Base-by-base conservation (phyloP, 106 monocot species). In the Hemerocallis citrina region DNA sequence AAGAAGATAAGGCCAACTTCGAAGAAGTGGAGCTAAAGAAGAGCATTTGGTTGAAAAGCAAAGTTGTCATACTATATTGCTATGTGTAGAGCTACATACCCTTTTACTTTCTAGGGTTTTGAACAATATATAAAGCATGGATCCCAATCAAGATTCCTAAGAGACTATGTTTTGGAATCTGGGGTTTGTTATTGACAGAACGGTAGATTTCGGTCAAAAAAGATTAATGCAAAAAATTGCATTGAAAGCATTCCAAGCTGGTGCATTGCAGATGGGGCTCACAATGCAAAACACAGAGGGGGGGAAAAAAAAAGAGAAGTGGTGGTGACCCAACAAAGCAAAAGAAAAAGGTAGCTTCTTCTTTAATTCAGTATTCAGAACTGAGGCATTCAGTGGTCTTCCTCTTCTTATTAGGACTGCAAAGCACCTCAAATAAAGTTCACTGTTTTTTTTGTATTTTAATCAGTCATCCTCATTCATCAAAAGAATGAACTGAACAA, bases 141-240 rank as follows among this genome's bases (percentile, higher is more conserved):
- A 74, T 81, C 85, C 77, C 80, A 74, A 72, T 45, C 77, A 77
- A 50, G 61, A 80, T 85, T 54, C 70, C 59, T 47, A 67, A 52
- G 44, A 59, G 54, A 65, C 57, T 25, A 49, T 51, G 60, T 43
- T 48, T 73, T 51, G 67, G 67, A 75, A 65, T 72, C 64, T 63
- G 50, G 39, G 63, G 24, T 57, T 83, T 69, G 55, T 51, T 64
- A 46, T 63, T 72, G 63, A 59, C 11, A 49, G 31, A 76, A 68
- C 62, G 73, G 65, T 64, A 59, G 57, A 32, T 31, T 77, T 70
- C 55, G 74, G 74, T 77, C 77, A 74, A 82, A 74, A 74, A 65
- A 40, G 61, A n/a, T 15, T 9, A 1, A 6, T 64, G 61, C 33
- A 31, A n/a, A n/a, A n/a, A n/a, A 64, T 51, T 55, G 40, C 31